Percentiles rank a stretch among this genome's conserved stretches.
Conservation (phyloP, 306 rosid species). For the Boehmeria nivea region DNA sequence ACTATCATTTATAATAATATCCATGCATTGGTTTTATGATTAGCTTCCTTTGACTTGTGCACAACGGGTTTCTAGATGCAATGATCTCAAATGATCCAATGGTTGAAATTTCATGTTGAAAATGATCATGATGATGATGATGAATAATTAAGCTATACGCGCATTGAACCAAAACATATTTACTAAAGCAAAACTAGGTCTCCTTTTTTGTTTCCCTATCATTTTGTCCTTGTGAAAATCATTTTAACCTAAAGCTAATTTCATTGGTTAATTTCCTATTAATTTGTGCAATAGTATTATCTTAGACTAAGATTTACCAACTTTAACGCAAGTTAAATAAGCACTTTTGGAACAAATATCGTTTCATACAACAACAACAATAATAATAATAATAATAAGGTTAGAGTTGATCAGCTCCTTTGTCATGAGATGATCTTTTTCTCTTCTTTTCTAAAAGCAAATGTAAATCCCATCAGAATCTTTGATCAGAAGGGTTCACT, state of each 20-base stretch:
- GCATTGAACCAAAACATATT: background rate
- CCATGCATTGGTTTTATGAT: background rate
- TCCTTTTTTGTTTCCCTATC: no score
- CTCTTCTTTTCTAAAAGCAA: constrained; percentile 7
- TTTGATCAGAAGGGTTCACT: background rate
- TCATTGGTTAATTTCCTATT: no score
- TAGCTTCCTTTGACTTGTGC: constrained; percentile 11
- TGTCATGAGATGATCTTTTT: background rate
- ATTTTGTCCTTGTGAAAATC: background rate
- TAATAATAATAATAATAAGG: no score
- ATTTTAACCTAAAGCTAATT: no score
- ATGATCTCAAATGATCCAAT: constrained; percentile 11
- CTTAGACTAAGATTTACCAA: no score
- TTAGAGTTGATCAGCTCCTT: background rate
- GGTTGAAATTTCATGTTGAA: background rate
- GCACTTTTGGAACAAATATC: no score
- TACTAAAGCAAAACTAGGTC: no score
- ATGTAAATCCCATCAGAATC: constrained; percentile 8
- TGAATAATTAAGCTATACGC: background rate
- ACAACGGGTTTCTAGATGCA: constrained; percentile 1
- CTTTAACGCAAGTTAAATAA: no score
- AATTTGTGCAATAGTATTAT: no score
- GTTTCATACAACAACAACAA: no score
- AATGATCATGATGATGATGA: background rate
- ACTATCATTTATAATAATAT: background rate